phyloP scores from a whole-genome alignment of 768 basidiomycete genomes.

The Mycena vitilis region DNA sequence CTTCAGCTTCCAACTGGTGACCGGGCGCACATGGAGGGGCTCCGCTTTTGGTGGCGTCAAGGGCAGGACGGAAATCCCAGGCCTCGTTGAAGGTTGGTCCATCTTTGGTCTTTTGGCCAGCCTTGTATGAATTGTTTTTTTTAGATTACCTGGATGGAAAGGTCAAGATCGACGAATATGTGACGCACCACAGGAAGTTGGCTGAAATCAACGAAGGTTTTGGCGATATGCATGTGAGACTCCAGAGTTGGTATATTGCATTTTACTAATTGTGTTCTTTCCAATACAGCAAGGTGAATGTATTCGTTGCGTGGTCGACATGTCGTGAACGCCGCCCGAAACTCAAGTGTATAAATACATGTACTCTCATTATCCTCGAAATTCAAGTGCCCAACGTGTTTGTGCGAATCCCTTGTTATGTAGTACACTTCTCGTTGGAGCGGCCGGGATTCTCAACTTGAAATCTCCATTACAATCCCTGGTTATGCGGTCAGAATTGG shows the following conservation, averaged over 20 bases:
- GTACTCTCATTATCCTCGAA: conserved; percentile 28
- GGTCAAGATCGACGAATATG: conserved; percentile 94
- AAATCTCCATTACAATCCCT: conserved; percentile 61
- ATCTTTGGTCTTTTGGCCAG: conserved; percentile 41
- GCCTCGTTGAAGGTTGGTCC: conserved; percentile 88
- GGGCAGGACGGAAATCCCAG: conserved; percentile 94
- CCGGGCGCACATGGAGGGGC: conserved; percentile 95
- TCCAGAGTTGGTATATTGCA: neutral
- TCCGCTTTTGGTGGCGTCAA: conserved; percentile 98
- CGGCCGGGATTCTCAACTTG: conserved; percentile 37
- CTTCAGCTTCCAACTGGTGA: conserved; percentile 73
- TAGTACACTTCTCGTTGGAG: neutral
- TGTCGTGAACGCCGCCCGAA: conserved; percentile 57
- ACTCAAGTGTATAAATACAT: conserved; percentile 25
- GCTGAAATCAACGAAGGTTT: conserved; percentile 89
- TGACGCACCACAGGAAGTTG: conserved; percentile 85
- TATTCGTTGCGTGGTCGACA: conserved; percentile 95
- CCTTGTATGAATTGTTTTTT: conserved; percentile 8
- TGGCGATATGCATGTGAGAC: conserved; percentile 93
- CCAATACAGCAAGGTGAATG: conserved; percentile 77
- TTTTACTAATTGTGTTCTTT: conserved; percentile 5
- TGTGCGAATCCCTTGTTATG: no score
- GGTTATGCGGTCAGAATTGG: conserved; percentile 18
- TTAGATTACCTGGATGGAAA: conserved; percentile 84
- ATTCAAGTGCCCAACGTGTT: conserved; percentile 11